Conservation (phyloP, 495 filamentous ascomycete species). For the Halenospora varia region DNA sequence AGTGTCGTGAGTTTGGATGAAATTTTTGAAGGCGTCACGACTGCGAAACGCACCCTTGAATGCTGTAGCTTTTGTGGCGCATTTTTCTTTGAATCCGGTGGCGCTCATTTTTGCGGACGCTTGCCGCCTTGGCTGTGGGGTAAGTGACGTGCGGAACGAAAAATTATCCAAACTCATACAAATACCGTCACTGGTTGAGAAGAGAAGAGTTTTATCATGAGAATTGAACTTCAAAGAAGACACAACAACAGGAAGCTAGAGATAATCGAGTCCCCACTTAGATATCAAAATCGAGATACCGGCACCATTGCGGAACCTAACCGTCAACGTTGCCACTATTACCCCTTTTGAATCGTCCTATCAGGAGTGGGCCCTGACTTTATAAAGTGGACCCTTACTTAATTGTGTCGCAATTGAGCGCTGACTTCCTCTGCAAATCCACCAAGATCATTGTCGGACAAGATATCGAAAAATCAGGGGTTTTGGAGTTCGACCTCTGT, state of each 20-base stretch:
- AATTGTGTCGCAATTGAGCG: background rate
- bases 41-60: conserved; percentile 24
- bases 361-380: background rate
- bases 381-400: background rate
- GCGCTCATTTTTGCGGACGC: conserved; percentile 7
- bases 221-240: no score
- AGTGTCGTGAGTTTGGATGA: conserved; percentile 25
- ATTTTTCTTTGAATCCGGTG: conserved; percentile 4
- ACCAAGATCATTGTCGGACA: background rate
- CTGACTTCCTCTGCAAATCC: no score
- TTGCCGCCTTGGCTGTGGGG: background rate
- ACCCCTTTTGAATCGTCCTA: background rate
- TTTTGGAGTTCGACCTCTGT: no score
- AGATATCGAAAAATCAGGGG: no score
- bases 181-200: no score
- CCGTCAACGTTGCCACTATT: background rate
- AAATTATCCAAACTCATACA: no score
- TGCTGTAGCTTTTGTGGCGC: conserved; percentile 1
- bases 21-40: conserved; percentile 22
- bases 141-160: background rate
- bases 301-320: background rate
- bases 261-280: background rate
- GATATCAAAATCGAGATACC: background rate
- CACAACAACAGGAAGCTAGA: no score
- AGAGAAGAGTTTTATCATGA: no score